A percentile compares a stretch with the other conserved stretches of the same genome.
Conservation (phyloP, 257 asterid species). For the Salvia hispanica region DNA sequence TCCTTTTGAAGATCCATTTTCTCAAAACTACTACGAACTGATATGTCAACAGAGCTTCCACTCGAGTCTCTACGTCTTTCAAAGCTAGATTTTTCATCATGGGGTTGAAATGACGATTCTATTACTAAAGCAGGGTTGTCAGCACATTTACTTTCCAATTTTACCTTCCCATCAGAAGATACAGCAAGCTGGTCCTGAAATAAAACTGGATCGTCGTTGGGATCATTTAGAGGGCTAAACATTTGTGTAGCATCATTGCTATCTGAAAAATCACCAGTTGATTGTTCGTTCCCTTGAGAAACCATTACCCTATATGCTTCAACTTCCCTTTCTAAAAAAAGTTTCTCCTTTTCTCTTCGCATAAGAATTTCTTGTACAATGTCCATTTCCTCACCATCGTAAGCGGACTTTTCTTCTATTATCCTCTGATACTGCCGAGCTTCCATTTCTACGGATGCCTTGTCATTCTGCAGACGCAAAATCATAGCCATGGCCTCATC, state of each 20-base stretch:
- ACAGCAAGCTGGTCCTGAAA: slow-evolving; percentile 44
- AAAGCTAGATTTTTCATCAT: slow-evolving; percentile 27
- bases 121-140: slow-evolving; percentile 24
- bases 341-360: slow-evolving; percentile 78
- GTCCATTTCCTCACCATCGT: slow-evolving; percentile 86
- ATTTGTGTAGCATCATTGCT: slow-evolving; percentile 20
- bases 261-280: slow-evolving; percentile 27
- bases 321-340: slow-evolving; percentile 73
- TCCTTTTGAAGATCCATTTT: too few relatives aligned
- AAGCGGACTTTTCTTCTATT: slow-evolving; percentile 75
- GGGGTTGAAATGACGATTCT: slow-evolving; percentile 29
- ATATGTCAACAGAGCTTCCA: slow-evolving; percentile 10
- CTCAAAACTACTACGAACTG: slow-evolving; percentile 28
- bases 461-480: slow-evolving; percentile 88
- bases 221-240: slow-evolving; percentile 36
- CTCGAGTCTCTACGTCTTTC: slow-evolving; percentile 26
- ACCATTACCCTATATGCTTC: slow-evolving; percentile 59
- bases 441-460: slow-evolving; percentile 83
- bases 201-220: slow-evolving; percentile 48
- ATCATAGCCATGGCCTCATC: slow-evolving; percentile 99
- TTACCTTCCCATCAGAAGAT: slow-evolving; percentile 46
- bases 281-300: slow-evolving; percentile 42
- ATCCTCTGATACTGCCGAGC: slow-evolving; percentile 87
- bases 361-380: slow-evolving; percentile 76
- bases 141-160: slow-evolving; percentile 21